Evolutionary conservation across 352 stramenopile species (phyloP), one percentile per base, ranked within the genome.

Genomic region (Phytophthora pini): DNA sequence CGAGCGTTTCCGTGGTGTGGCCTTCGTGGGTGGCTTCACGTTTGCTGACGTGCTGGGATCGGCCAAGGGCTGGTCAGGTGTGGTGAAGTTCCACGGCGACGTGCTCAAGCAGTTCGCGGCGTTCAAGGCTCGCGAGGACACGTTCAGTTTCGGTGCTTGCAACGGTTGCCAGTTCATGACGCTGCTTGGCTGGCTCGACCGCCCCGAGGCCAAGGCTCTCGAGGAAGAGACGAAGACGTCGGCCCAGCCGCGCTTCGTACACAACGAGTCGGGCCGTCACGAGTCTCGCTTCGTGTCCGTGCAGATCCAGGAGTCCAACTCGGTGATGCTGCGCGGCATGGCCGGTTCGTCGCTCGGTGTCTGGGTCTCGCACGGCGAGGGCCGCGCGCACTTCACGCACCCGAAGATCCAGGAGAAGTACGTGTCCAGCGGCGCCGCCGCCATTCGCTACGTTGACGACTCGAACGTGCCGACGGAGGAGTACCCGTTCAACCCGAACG

Each of bases 101-200:
- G 86, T 99, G 13, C 91, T 97, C 44, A 84, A 96, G 69, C 95
- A 99, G 82, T 99, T 99, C 68, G 65, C 98, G 57, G 86, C 87
- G 5, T 99, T 99, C 84, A 91, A 93, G 47, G 89, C 89, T 13
- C 93, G 97, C 57, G 70, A 88, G 27, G 95, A 99, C 82, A 99
- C 97, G 17, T 99, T 99, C 82, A 98, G 91, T 76, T 92, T 99
- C 15, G 98, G 98, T 53, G 92, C 99, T 0, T 99, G 98, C 81
- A 99, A 99, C 75, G 98, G 98, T 39, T 99, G 98, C 79, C 98
- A 99, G 83, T 94, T 99, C 39, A 99, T 99, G 96, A 97, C 97
- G 36, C 79, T 99, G 32, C 90, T 99, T 15, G 98, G 98, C 40
- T 99, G 97, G 96, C 92, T 99, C 40, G 82, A 90, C 52, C 74